Conservation (phyloP, 371 early-diverging fungal genomes). For the Catenaria anguillulae region DNA sequence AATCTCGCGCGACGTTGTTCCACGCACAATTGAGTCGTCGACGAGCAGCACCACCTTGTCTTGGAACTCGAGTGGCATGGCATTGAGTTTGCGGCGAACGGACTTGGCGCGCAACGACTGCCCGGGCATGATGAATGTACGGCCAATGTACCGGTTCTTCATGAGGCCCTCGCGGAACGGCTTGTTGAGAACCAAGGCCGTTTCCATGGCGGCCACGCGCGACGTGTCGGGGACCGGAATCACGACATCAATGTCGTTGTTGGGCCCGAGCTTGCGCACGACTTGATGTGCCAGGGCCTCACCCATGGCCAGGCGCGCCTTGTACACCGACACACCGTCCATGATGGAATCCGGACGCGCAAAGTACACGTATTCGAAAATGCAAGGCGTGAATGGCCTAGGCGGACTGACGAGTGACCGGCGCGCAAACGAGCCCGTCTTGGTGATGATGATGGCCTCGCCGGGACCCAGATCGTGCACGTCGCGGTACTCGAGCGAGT, state of each 20-base stretch:
- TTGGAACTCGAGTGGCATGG: conserved; percentile 89
- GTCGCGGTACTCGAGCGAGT: conserved; percentile 65
- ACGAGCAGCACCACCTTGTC: conserved; percentile 90
- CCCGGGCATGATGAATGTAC: conserved; percentile 98
- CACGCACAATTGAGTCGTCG: conserved; percentile 94
- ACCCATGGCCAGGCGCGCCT: conserved; percentile 90
- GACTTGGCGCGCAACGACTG: conserved; percentile 66
- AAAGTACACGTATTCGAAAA: conserved; percentile 97
- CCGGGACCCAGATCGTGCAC: conserved; percentile 74
- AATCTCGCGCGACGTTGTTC: conserved; percentile 94
- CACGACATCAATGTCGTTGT: conserved; percentile 84
- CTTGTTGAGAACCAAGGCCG: conserved; percentile 65
- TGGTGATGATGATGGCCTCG: conserved; percentile 81
- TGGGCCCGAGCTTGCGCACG: conserved; percentile 40
- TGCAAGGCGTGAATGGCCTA: conserved; percentile 64
- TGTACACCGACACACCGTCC: conserved; percentile 95
- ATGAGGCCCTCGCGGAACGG: conserved; percentile 94
- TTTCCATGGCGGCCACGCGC: conserved; percentile 82
- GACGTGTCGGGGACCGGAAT: conserved; percentile 96
- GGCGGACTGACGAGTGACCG: conserved; percentile 38
- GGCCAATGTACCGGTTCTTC: conserved; percentile 94
- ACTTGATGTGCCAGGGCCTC: conserved; percentile 81
- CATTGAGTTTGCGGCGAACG: conserved; percentile 92
- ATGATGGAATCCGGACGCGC: conserved; percentile 95
- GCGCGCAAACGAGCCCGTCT: conserved; percentile 33